Percentiles rank a stretch among this genome's conserved stretches.
phyloP scores from a whole-genome alignment of 2,329 filamentous ascomycete species.

The Epicoccum nigrum region DNA sequence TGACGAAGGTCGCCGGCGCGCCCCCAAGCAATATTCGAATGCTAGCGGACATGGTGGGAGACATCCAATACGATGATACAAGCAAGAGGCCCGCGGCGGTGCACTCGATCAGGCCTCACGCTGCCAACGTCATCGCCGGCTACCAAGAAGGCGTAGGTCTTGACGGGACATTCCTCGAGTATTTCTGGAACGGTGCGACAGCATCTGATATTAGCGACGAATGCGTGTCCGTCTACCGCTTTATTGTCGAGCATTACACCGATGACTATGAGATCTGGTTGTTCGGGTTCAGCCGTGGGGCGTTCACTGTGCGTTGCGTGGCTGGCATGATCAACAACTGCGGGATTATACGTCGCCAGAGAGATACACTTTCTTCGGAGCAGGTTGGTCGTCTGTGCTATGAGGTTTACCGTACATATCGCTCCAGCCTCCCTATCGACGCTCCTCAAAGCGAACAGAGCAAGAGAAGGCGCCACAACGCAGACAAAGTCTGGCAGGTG shows the following conservation, averaged over 20 bases:
- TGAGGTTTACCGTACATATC: constrained; percentile 43
- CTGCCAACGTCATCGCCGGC: constrained; percentile 35
- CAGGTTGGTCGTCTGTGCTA: constrained; percentile 36
- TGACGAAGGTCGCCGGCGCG: constrained; percentile 35
- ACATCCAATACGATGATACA: constrained; percentile 22
- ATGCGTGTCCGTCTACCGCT: constrained; percentile 44
- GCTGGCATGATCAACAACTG: constrained; percentile 54
- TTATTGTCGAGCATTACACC: constrained; percentile 44
- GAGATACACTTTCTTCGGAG: constrained; percentile 3
- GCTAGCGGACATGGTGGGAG: constrained; percentile 42
- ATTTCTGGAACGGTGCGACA: constrained; percentile 46
- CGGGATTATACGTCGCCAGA: constrained; percentile 44
- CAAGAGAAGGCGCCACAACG: constrained; percentile 22
- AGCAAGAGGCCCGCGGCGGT: constrained; percentile 25
- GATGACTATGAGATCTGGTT: constrained; percentile 52
- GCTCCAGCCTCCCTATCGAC: constrained; percentile 35
- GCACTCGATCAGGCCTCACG: constrained; percentile 24
- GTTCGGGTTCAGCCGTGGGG: constrained; percentile 54
- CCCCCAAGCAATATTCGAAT: constrained; percentile 42
- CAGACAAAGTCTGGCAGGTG: constrained; percentile 35
- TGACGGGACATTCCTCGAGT: constrained; percentile 43
- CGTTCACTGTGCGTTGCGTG: constrained; percentile 52
- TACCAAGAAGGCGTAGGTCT: constrained; percentile 48
- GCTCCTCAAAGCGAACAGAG: constrained; percentile 35
- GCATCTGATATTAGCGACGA: constrained; percentile 45